Percentiles rank a stretch among this genome's conserved stretches.
Conservation (phyloP, 2,329 filamentous ascomycete species). For the Diaporthe sp. region DNA sequence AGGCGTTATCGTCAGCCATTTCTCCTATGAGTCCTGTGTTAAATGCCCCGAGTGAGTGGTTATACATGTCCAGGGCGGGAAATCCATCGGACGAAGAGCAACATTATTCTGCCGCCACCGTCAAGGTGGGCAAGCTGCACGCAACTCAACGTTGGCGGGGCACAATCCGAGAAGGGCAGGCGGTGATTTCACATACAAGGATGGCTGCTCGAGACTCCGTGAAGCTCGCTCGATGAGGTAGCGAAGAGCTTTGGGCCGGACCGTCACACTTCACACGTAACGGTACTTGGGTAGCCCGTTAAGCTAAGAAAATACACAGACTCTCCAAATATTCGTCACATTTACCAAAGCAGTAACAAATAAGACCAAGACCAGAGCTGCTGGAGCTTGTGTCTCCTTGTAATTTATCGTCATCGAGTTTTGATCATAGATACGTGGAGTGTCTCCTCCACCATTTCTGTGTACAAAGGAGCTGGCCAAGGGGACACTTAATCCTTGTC, state of each 20-base stretch:
- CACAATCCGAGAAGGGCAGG: constrained; percentile 20
- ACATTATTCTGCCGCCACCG: background rate
- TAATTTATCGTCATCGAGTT: background rate
- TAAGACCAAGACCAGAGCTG: background rate
- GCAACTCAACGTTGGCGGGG: background rate
- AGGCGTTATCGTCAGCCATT: constrained; percentile 36
- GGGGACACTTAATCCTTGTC: background rate
- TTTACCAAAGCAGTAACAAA: background rate
- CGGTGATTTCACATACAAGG: constrained; percentile 4
- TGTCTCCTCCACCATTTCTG: background rate
- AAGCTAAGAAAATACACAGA: background rate
- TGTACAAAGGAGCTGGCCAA: constrained; percentile 8
- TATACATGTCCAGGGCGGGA: background rate
- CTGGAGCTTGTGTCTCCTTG: constrained; percentile 17
- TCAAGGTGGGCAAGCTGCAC: background rate
- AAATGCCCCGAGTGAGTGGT: background rate
- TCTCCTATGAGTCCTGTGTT: background rate
- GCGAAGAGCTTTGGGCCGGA: background rate
- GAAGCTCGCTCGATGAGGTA: background rate
- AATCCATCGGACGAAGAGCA: background rate
- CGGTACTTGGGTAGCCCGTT: background rate
- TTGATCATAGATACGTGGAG: constrained; percentile 16
- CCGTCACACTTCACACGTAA: background rate
- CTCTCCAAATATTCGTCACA: background rate
- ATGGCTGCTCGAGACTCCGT: constrained; percentile 7